Evolutionary conservation across 2,329 filamentous ascomycete species (phyloP), one percentile per base, ranked within the genome.

Genomic region (Penicillium sp.): DNA sequence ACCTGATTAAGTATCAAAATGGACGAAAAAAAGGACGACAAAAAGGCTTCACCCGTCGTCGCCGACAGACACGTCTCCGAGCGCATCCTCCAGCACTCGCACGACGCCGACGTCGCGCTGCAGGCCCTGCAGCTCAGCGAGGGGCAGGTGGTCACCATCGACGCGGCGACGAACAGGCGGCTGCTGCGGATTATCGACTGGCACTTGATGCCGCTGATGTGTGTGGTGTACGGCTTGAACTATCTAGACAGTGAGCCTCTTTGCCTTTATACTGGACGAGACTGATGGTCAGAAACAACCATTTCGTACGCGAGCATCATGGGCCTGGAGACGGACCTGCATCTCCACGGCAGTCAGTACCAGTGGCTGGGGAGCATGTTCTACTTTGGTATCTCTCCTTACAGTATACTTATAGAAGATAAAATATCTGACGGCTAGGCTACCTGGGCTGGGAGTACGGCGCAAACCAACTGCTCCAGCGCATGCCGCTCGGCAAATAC

Each of bases 401-500:
- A n/a, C 18, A 2, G n/a, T 54, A 11, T 16, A 5, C 28, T n/a
- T 43, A 20, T 26, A 14, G 12, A 42, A 20, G 43, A 21, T 7
- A 43, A 8, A 23, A 18, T 3, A 18, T 58, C 47, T 38, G 47
- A 26, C 5, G 30, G 5, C 28, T 59, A 75, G 76, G 76, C 1
- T 79, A 78, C 59, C 66, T 79, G 16, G 81, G 78, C 2, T 87
- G 80, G 80, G 85, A 88, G 66, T 88, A 85, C 67, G 85, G 85
- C 0, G 87, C 85, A 1, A 86, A 81, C 64, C 79, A 82, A 12
- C 76, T 89, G 26, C 75, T 89, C 12, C 86, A 88, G 68, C 74
- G 80, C 1, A 70, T 88, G 1, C 86, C 86, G 0, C 69, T 88
- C 6, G 86, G 83, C 0, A 88, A 88, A 65, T 88, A 87, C 68